These are phyloP conservation scores for Chlamydomonas reinhardtii DNA, from an alignment of 163 green algal species.

Conservation along the genomic window DNA sequence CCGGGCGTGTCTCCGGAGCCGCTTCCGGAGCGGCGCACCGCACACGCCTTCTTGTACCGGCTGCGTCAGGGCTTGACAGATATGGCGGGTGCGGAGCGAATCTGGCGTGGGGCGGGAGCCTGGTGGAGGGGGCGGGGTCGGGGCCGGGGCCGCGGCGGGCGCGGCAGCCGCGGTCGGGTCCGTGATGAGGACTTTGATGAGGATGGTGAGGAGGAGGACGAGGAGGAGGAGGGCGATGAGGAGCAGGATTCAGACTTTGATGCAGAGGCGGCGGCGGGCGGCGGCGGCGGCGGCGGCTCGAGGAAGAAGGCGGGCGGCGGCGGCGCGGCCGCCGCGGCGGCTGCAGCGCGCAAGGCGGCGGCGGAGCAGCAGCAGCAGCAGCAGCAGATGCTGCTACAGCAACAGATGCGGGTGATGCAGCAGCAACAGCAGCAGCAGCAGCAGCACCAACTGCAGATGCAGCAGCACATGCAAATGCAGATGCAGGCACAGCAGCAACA, in stretches of 20 bases:
- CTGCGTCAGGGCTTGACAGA: constrained; percentile 16
- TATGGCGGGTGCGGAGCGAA: constrained; percentile 14
- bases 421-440: background rate
- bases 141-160: background rate
- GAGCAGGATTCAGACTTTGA: constrained; percentile 15
- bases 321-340: too few relatives aligned
- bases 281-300: background rate
- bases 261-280: background rate
- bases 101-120: constrained; percentile 23
- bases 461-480: background rate
- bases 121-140: constrained; percentile 3
- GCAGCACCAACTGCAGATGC: background rate
- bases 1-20: background rate
- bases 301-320: background rate
- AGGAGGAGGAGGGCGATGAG: constrained; percentile 16
- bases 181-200: background rate
- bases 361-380: background rate
- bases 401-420: background rate
- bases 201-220: background rate
- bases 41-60: background rate
- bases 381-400: background rate
- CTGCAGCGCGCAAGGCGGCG: background rate
- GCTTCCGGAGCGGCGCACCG: background rate
- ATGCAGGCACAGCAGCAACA: background rate
- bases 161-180: background rate